Base-by-base conservation (phyloP, 176 grass and related monocot genomes). In the Coix lacrymajobi region DNA sequence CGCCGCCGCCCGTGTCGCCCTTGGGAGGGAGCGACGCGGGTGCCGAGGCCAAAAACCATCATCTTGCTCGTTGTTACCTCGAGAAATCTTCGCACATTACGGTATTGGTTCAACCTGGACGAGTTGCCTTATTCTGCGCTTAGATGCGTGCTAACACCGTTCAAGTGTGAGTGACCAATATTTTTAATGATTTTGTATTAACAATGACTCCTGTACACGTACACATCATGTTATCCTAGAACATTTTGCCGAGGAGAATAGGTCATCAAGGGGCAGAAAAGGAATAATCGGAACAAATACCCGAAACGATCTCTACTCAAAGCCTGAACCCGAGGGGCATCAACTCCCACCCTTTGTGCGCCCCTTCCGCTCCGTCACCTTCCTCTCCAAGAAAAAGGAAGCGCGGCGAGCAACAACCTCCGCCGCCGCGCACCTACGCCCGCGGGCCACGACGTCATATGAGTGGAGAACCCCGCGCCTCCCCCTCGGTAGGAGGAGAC, bases 381-480 rank as follows among this genome's bases (percentile, higher is more conserved):
- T 85, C 87, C 71, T 85, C 83, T 36, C 54, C 87, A 89, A 85
- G 87, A 63, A 85, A 82, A 76, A 43, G 84, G 81, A 72, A 88
- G 72, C 24, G 26, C 54, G 68, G 58, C n/a, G 34, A 69, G 38
- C 80, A 88, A 87, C 37, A 81, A 81, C 51, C 64, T 71, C 62
- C 52, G 57, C 83, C 66, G 78, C 86, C 65, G 31, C 71, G 71
- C 67, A 82, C 61, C 65, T 32, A 34, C 65, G 29, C 80, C 19
- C 29, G n/a, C 57, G 16, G n/a, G 69, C 11, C 37, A 20, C 28
- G 29, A 46, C 62, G 48, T 40, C 46, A 24, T 80, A 57, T 24
- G 68, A 64, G 19, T 49, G 44, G 58, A 43, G 39, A 79, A 79
- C 39, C 8, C 16, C 62, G 13, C 22, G 61, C 51, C 37, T 75